Conservation (phyloP, 805 yeast species). For the Candida dajiaensis region DNA sequence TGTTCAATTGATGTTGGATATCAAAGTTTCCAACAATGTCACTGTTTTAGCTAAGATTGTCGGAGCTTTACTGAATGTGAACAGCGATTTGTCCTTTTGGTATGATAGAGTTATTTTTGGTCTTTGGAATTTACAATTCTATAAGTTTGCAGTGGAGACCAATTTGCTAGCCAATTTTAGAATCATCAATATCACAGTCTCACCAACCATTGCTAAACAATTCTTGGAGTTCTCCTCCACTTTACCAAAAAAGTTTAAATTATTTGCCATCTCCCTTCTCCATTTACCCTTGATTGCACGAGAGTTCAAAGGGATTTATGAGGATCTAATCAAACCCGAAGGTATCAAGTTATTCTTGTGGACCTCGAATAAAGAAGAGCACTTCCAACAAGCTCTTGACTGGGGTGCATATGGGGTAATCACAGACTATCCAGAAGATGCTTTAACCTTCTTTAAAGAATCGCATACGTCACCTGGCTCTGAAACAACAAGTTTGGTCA, state of each 20-base stretch:
- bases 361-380: constrained; percentile 41
- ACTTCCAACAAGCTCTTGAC: constrained; percentile 31
- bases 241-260: constrained; percentile 36
- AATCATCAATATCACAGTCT: constrained; percentile 30
- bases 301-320: constrained; percentile 25
- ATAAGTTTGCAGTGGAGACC: constrained; percentile 33
- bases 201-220: constrained; percentile 26
- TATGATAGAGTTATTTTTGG: constrained; percentile 42
- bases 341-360: constrained; percentile 39
- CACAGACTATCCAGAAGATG: constrained; percentile 33
- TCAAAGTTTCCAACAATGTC: constrained; percentile 42
- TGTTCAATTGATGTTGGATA: constrained; percentile 41
- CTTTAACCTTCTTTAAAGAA: constrained; percentile 8
- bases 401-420: constrained; percentile 34
- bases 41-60: constrained; percentile 35
- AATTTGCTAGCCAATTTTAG: constrained; percentile 31
- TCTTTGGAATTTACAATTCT: constrained; percentile 45
- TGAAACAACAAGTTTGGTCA: neutral
- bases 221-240: constrained; percentile 32
- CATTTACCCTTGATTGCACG: constrained; percentile 34
- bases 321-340: constrained; percentile 25
- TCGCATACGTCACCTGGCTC: neutral
- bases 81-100: constrained; percentile 40
- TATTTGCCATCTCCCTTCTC: neutral
- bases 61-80: constrained; percentile 29